A percentile compares a stretch with the other conserved stretches of the same genome.
phyloP scores from a whole-genome alignment of 106 monocot species.

The Acorus calamus region DNA sequence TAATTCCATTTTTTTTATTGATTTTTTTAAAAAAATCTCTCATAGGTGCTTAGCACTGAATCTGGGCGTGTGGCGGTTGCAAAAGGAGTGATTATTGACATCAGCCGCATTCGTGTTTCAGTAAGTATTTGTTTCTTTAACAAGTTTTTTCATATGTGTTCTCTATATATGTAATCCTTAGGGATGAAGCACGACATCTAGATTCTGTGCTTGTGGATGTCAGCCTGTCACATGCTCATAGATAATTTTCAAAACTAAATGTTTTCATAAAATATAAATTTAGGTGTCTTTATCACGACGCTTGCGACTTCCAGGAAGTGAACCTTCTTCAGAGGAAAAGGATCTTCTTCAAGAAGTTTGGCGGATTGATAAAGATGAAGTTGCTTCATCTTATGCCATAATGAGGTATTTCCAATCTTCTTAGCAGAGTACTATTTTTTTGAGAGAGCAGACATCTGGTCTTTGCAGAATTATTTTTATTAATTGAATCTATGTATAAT shows the following conservation, averaged over 20 bases:
- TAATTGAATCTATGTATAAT: constrained; percentile 1
- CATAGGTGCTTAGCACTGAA: constrained; percentile 71
- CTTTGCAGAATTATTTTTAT: neutral
- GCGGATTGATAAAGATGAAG: constrained; percentile 89
- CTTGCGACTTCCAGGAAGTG: constrained; percentile 61
- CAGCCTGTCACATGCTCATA: neutral
- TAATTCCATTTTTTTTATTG: too few relatives aligned
- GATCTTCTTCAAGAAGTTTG: constrained; percentile 45
- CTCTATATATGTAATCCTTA: neutral
- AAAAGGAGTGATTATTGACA: constrained; percentile 56
- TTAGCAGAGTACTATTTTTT: neutral
- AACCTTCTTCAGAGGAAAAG: constrained; percentile 21
- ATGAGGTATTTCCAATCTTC: constrained; percentile 54
- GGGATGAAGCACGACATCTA: too few relatives aligned
- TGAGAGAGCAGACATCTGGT: neutral
- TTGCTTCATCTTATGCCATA: constrained; percentile 61
- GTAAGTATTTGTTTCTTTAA: constrained; percentile 28
- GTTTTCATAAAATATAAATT: constrained; percentile 3
- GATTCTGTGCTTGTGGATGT: too few relatives aligned
- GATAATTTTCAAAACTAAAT: neutral
- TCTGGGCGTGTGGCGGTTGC: constrained; percentile 68
- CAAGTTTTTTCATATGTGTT: neutral
- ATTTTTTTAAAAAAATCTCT: neutral
- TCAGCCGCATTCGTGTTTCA: constrained; percentile 34
- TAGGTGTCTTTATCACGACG: constrained; percentile 65